Conservation (phyloP, 2,329 filamentous ascomycete species). For the Pseudopithomyces chartarum region DNA sequence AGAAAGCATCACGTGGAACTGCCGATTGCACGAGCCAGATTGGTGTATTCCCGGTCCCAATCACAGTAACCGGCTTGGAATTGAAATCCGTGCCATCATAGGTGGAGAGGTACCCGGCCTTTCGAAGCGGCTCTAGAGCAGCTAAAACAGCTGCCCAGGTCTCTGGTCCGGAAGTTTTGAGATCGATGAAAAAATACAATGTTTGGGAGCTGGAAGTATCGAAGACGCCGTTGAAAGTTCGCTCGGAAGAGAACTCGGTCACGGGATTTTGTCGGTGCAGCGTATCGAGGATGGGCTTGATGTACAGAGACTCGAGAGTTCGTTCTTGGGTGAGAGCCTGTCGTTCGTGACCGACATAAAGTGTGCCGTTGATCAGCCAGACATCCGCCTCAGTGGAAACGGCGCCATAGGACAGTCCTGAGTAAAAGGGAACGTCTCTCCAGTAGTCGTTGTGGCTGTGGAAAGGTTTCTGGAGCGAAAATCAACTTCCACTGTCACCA, state of each 20-base stretch:
- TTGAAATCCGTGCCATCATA: slow-evolving; percentile 54
- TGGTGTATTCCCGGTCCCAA: slow-evolving; percentile 62
- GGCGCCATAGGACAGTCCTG: slow-evolving; percentile 62
- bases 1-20: slow-evolving; percentile 58
- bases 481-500: slow-evolving; percentile 7
- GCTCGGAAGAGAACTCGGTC: slow-evolving; percentile 51
- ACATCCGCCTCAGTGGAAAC: slow-evolving; percentile 65
- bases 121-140: slow-evolving; percentile 62
- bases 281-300: slow-evolving; percentile 63
- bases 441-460: slow-evolving; percentile 67
- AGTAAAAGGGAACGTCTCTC: slow-evolving; percentile 54
- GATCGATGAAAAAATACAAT: slow-evolving; percentile 67
- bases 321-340: slow-evolving; percentile 57
- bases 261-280: slow-evolving; percentile 62
- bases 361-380: slow-evolving; percentile 61
- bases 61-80: slow-evolving; percentile 61
- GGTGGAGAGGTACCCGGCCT: slow-evolving; percentile 58
- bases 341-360: slow-evolving; percentile 63
- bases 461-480: slow-evolving; percentile 52
- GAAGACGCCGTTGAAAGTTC: slow-evolving; percentile 64
- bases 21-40: slow-evolving; percentile 49
- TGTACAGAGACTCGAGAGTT: slow-evolving; percentile 63
- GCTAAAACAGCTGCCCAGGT: slow-evolving; percentile 63
- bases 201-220: slow-evolving; percentile 64
- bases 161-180: slow-evolving; percentile 62